Base-by-base conservation (phyloP, 129 eudicot genomes). In the Ambrosia trifida region DNA sequence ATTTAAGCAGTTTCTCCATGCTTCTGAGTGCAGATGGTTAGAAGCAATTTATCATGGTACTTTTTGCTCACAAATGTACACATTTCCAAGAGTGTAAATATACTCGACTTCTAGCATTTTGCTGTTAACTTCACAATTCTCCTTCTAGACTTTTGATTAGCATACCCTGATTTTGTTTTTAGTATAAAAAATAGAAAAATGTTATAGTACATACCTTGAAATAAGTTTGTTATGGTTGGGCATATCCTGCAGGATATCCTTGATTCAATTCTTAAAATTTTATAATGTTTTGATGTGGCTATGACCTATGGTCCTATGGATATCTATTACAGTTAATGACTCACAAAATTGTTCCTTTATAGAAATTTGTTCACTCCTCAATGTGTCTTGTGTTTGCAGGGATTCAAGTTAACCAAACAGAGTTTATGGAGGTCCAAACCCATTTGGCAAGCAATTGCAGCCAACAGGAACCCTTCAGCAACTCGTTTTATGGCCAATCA, bases 361-460 rank as follows among this genome's bases (percentile, higher is more conserved):
- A 17, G 47, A 73, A 19, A 28, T 51, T 69, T 12, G 2, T 16
- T 69, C 56, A 17, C 38, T 7, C 44, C 2, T 44, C 76, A 19
- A 32, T 36, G 41, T 52, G n/a, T 49, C 11, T 65, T 45, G 0
- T 49, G 49, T 28, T 46, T 32, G 36, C 82, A 95, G 99, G 99
- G 99, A 41, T 82, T 95, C 70, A 90, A 83, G 80, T 74, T 85
- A 53, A 95, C 99, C 38, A 88, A 51, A 43, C 85, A 74, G 79
- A 95, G 97, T 79, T 69, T 61, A 52, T 79, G 88, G 91, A 90
- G 91, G 73, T 83, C 99, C 3, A 81, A 75, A 46, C 96, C 85
- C 18, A 74, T 79, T 76, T 95, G 97, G 99, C 90, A 88, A 77
- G 97, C 99, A 50, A 76, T 85, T 75, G 86, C 99, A 79, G 85